phyloP scores from a whole-genome alignment of 2,329 filamentous ascomycete species.

The Colletotrichum neosansevieriae region DNA sequence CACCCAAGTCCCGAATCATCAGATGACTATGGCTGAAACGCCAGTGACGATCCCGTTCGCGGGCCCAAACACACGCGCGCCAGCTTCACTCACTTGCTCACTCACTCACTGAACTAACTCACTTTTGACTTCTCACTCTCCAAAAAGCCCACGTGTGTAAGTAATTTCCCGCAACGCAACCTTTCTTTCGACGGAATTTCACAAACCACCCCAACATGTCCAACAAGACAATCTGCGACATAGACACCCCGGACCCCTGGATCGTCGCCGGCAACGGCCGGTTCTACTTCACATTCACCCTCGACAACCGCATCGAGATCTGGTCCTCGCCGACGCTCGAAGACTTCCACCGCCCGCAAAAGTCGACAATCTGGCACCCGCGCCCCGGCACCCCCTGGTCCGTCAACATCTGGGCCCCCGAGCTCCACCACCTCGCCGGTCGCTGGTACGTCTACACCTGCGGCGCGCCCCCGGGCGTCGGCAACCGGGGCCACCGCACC shows the following conservation, averaged over 20 bases:
- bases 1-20: conserved; percentile 12
- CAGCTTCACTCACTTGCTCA: neutral
- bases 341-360: conserved; percentile 45
- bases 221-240: conserved; percentile 45
- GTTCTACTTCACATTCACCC: conserved; percentile 50
- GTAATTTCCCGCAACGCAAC: neutral
- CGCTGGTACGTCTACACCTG: conserved; percentile 54
- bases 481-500: conserved; percentile 60
- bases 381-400: conserved; percentile 40
- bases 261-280: conserved; percentile 44
- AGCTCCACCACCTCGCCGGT: conserved; percentile 42
- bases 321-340: conserved; percentile 48
- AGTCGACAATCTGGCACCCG: conserved; percentile 45
- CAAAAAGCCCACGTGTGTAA: neutral
- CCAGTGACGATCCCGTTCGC: conserved; percentile 24
- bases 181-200: no score
- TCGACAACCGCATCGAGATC: conserved; percentile 51
- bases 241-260: conserved; percentile 50
- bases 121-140: neutral
- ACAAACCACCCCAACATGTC: no score
- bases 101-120: neutral
- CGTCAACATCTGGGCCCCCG: conserved; percentile 43
- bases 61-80: conserved; percentile 1
- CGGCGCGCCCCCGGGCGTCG: conserved; percentile 56
- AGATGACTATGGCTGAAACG: conserved; percentile 36